Evolutionary conservation across 2,329 filamentous ascomycete genomes (phyloP).

Genomic region (Aureobasidium uvarum): DNA sequence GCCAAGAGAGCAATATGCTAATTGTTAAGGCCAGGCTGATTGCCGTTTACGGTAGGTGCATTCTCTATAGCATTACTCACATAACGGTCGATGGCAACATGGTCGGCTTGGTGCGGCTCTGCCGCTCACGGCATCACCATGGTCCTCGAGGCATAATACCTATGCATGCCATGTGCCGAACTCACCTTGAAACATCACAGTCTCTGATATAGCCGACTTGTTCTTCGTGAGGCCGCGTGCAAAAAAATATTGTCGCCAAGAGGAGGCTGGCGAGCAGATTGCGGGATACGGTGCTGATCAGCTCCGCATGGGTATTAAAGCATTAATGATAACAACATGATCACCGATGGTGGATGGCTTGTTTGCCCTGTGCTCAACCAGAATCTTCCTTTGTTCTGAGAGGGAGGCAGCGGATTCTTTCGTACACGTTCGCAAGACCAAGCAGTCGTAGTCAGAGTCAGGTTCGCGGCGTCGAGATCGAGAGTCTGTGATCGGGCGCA

Average conservation of each 20-base stretch:
- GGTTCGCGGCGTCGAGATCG: background rate
- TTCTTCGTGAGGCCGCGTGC: too few relatives aligned
- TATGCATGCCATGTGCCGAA: too few relatives aligned
- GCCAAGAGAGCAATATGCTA: background rate
- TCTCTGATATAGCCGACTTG: too few relatives aligned
- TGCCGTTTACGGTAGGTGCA: background rate
- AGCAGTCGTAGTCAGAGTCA: background rate
- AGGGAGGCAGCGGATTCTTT: background rate
- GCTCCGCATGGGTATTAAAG: conserved; percentile 4
- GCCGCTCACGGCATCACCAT: too few relatives aligned
- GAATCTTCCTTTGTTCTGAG: conserved; percentile 16
- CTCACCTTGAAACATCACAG: too few relatives aligned
- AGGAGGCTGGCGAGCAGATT: background rate
- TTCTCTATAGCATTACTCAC: background rate
- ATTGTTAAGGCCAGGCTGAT: background rate
- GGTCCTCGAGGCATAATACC: too few relatives aligned
- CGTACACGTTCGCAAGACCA: background rate
- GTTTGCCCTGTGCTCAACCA: conserved; percentile 22
- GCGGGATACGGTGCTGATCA: conserved; percentile 6
- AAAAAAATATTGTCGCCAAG: background rate
- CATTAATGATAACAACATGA: conserved; percentile 9
- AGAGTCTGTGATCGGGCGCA: background rate
- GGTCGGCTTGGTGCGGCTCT: too few relatives aligned
- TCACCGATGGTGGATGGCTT: conserved; percentile 18
- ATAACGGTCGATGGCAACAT: too few relatives aligned